phyloP scores from a whole-genome alignment of 2,329 filamentous ascomycete genomes.

The Neoarthrinium moseri region DNA sequence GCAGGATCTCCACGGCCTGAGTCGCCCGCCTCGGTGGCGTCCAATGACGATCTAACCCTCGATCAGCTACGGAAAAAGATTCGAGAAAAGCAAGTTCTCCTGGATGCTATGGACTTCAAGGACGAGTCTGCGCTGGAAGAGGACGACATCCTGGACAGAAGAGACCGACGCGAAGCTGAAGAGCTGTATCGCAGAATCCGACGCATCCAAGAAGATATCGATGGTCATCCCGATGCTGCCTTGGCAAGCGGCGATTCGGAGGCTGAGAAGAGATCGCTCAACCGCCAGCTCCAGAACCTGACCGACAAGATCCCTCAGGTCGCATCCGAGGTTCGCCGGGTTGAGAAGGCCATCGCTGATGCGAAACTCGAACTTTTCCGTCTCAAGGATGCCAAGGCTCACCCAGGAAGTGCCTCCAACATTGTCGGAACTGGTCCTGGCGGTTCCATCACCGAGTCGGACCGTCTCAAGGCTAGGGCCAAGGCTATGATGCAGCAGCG shows the following conservation, averaged over 20 bases:
- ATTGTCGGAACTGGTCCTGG: slow-evolving; percentile 93
- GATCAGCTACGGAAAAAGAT: slow-evolving; percentile 93
- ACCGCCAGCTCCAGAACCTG: slow-evolving; percentile 83
- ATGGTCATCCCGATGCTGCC: slow-evolving; percentile 78
- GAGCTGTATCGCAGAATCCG: slow-evolving; percentile 91
- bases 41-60: slow-evolving; percentile 77
- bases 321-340: slow-evolving; percentile 85
- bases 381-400: slow-evolving; percentile 86
- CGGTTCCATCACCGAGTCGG: slow-evolving; percentile 85
- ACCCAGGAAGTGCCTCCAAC: slow-evolving; percentile 75
- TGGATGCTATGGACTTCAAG: slow-evolving; percentile 95
- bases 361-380: slow-evolving; percentile 90
- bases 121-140: slow-evolving; percentile 89
- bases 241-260: slow-evolving; percentile 75
- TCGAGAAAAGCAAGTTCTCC: slow-evolving; percentile 86
- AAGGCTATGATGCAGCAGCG: slow-evolving; percentile 99
- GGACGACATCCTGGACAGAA: slow-evolving; percentile 85
- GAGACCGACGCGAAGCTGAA: slow-evolving; percentile 88
- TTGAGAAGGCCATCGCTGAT: slow-evolving; percentile 90
- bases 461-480: slow-evolving; percentile 89
- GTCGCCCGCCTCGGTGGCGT: slow-evolving; percentile 64
- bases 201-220: slow-evolving; percentile 90
- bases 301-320: slow-evolving; percentile 90
- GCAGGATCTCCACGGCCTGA: slow-evolving; percentile 77
- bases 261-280: slow-evolving; percentile 80